Evolutionary conservation across 2,329 filamentous ascomycete species (phyloP).

Genomic region (Talaromyces sp.): DNA sequence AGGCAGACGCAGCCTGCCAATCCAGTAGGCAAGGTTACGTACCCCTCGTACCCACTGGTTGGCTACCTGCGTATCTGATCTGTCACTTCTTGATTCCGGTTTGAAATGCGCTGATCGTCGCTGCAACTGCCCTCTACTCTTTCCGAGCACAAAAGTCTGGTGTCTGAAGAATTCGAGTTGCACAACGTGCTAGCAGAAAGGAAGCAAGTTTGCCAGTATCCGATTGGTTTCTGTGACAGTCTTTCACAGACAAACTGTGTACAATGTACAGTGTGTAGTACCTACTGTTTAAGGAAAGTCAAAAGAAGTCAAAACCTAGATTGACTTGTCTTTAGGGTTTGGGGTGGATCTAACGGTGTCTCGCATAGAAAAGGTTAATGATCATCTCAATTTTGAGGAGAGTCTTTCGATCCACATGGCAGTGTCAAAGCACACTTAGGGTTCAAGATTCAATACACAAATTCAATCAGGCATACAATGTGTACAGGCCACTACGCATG

Average conservation of each 20-base stretch:
- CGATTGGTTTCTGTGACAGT: background rate
- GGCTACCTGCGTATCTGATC: background rate
- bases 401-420: background rate
- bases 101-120: background rate
- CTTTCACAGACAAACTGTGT: background rate
- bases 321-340: background rate
- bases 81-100: background rate
- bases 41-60: background rate
- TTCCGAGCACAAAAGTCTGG: background rate
- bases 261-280: background rate
- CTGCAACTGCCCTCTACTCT: background rate
- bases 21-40: background rate
- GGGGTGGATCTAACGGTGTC: background rate
- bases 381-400: background rate
- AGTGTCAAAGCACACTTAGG: background rate
- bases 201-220: background rate
- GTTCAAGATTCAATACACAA: background rate
- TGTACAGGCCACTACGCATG: background rate
- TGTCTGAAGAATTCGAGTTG: background rate
- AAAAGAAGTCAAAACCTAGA: background rate
- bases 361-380: background rate
- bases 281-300: background rate
- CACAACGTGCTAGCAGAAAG: background rate
- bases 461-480: no score
- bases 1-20: background rate